These are phyloP conservation scores for Rhizopus delemar DNA, from an alignment of 371 early-diverging fungal genomes.

Conservation along the genomic window DNA sequence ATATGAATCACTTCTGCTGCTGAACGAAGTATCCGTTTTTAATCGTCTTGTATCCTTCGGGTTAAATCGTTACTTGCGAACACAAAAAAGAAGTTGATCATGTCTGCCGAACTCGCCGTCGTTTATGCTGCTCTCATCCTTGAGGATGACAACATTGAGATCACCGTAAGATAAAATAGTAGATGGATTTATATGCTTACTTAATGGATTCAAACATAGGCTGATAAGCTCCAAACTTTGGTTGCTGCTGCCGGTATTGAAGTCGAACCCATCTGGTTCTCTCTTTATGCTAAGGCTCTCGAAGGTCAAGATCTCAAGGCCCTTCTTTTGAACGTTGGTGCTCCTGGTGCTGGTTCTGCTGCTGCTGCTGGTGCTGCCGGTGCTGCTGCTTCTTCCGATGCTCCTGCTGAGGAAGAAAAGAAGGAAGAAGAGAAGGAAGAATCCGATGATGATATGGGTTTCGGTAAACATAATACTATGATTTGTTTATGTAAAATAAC, in stretches of 20 bases:
- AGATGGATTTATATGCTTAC: not conserved
- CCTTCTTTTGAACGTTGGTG: constrained; percentile 90
- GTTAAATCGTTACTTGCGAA: constrained; percentile 47
- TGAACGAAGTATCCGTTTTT: constrained; percentile 17
- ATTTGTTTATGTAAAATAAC: not conserved
- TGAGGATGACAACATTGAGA: constrained; percentile 94
- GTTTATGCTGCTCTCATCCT: constrained; percentile 98
- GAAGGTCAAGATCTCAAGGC: constrained; percentile 91
- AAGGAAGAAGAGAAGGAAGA: constrained; percentile 84
- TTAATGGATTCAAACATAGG: constrained; percentile 51
- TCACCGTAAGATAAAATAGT: constrained; percentile 77
- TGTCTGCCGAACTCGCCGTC: constrained; percentile 87
- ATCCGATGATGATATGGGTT: constrained; percentile 93
- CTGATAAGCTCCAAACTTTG: constrained; percentile 92
- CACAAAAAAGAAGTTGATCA: constrained; percentile 23
- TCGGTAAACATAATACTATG: constrained; percentile 52
- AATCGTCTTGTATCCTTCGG: constrained; percentile 44
- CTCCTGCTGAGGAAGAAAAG: constrained; percentile 53
- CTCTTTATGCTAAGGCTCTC: constrained; percentile 97
- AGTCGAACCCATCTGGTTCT: constrained; percentile 95
- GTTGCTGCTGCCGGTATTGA: constrained; percentile 91
- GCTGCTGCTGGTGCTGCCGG: constrained; percentile 55
- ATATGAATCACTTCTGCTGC: not conserved
- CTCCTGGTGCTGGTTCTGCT: constrained; percentile 65
- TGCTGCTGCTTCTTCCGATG: constrained; percentile 58